These are phyloP conservation scores for Fusarium redolens DNA, from an alignment of 2,329 filamentous ascomycete species.

Conservation along the genomic window DNA sequence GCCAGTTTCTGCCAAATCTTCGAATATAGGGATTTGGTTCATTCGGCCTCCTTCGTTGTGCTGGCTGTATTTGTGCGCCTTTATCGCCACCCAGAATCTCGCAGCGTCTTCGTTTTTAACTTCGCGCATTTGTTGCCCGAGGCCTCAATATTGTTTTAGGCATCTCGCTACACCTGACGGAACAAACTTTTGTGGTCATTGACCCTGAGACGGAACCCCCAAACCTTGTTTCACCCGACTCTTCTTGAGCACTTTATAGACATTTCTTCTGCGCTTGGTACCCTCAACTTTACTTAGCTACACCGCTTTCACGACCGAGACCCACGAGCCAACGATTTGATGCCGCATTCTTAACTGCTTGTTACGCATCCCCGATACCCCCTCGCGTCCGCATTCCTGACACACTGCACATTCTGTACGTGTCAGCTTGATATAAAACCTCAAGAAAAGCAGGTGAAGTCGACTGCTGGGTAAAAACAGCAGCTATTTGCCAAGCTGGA, in stretches of 20 bases:
- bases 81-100: slow-evolving; percentile 20
- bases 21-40: slow-evolving; percentile 7
- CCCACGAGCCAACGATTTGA: slow-evolving; percentile 39
- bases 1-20: slow-evolving; percentile 30
- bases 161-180: slow-evolving; percentile 12
- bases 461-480: slow-evolving; percentile 41
- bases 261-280: slow-evolving; percentile 11
- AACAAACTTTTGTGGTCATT: slow-evolving; percentile 10
- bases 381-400: slow-evolving; percentile 7
- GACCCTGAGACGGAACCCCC: not conserved
- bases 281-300: slow-evolving; percentile 15
- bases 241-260: slow-evolving; percentile 14
- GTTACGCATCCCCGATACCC: slow-evolving; percentile 23
- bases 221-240: slow-evolving; percentile 5
- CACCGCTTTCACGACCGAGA: slow-evolving; percentile 42
- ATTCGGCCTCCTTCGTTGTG: slow-evolving; percentile 42
- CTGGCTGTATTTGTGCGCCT: slow-evolving; percentile 28
- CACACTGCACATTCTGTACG: slow-evolving; percentile 6
- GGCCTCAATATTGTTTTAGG: slow-evolving; percentile 6
- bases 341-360: slow-evolving; percentile 34
- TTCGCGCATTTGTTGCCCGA: slow-evolving; percentile 30
- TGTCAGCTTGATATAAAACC: slow-evolving; percentile 6
- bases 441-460: slow-evolving; percentile 3
- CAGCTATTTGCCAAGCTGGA: slow-evolving; percentile 38
- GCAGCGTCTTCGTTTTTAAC: slow-evolving; percentile 1